Percentiles rank a stretch among this genome's conserved stretches.
Conservation (phyloP, 208 protist genomes). For the Trichomonas gallinae region DNA sequence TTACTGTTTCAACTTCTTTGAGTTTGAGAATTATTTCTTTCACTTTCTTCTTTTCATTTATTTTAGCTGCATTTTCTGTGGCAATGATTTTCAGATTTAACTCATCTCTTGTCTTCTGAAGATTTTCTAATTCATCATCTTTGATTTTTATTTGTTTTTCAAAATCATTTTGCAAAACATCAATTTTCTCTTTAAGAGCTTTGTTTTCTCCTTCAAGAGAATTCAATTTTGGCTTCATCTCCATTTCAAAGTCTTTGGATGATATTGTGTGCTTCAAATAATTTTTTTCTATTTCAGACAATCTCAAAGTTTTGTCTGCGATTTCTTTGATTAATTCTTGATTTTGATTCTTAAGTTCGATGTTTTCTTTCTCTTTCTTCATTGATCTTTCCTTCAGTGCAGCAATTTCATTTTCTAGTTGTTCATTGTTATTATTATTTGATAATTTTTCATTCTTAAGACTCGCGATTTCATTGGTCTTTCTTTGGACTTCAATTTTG, state of each 20-base stretch:
- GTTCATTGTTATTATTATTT: neutral
- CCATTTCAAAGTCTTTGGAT: neutral
- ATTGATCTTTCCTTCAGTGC: neutral
- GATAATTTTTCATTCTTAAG: neutral
- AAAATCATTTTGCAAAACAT: neutral
- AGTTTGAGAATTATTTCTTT: neutral
- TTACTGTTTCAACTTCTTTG: neutral
- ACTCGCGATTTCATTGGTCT: neutral
- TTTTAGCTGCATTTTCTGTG: neutral
- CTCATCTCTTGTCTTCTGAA: neutral
- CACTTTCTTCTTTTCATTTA: neutral
- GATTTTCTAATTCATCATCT: neutral
- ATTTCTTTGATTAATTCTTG: neutral
- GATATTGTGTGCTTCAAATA: neutral
- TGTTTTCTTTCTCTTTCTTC: neutral
- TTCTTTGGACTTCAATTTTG: neutral
- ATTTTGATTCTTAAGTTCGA: neutral
- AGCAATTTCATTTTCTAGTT: neutral
- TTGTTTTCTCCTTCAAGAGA: neutral
- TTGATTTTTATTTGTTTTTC: neutral
- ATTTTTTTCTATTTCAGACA: neutral
- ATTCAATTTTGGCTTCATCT: neutral
- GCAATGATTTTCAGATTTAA: neutral
- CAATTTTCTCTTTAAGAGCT: neutral
- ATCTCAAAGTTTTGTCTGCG: neutral